Base-by-base conservation (phyloP, 495 filamentous ascomycete species). In the Lophium mytilinum region DNA sequence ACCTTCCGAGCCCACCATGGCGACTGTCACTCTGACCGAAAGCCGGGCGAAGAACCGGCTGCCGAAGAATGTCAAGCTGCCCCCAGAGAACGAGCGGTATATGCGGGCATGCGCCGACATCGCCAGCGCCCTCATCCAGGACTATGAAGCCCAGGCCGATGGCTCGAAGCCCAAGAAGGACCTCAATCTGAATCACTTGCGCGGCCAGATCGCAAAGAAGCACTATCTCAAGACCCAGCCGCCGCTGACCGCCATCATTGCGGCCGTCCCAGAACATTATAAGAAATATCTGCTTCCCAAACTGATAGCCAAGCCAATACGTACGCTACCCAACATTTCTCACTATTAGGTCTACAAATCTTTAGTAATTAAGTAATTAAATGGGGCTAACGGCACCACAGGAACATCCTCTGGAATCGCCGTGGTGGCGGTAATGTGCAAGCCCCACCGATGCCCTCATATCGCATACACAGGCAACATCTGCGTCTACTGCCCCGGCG, bases 391-490 rank as follows among this genome's bases (percentile, higher is more conserved):
- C 45, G n/a, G 19, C 33, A 8, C 9, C 11, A 39, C 60, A 85
- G 83, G 86, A 67, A 95, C 89, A 11, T 93, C 92, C 5, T 96
- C 92, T 40, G 93, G 93, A 37, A 97, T 98, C 63, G 94, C 93
- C n/a, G 94, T 98, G 9, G 93, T 98, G 39, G 93, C 94, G 15
- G 94, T 98, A 52, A 97, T 98, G 93, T 97, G 93, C 78, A 98
- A 97, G 72, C 93, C 93, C 34, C 93, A 98, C 69, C 82, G 93
- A 61, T 98, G 93, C 67, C 93, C 93, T 33, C 93, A 98, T 68
- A 98, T 97, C 58, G 89, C 93, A 9, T 98, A 87, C 71, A 97
- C 94, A 1, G 93, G 93, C 66, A 98, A 97, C 66, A 97, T 98
- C 56, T 98, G 94, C 70, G 94, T 98, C 53, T 98, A 98, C 74